Conservation (phyloP, 129 eudicot species). For the Arctium lappa region DNA sequence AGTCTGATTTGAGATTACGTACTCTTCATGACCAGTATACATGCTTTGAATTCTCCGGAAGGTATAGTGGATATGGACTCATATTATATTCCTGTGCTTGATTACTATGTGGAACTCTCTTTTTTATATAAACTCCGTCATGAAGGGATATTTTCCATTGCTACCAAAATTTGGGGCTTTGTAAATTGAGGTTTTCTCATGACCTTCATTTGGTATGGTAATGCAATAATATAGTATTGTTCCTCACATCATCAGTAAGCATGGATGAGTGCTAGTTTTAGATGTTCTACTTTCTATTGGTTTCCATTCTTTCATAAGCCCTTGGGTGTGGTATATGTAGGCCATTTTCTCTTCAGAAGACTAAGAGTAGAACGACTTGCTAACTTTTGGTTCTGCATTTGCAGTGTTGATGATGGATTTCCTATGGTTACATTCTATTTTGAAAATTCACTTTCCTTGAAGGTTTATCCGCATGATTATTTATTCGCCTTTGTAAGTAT, state of each 20-base stretch:
- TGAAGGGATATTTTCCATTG: neutral
- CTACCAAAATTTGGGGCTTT: constrained; percentile 4
- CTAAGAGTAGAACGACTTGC: constrained; percentile 9
- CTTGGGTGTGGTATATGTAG: neutral
- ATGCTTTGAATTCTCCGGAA: constrained; percentile 80
- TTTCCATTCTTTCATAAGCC: neutral
- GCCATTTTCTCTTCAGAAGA: neutral
- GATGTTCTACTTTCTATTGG: neutral
- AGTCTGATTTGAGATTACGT: constrained; percentile 63
- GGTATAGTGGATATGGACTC: constrained; percentile 45
- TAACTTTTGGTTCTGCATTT: constrained; percentile 16
- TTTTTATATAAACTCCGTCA: neutral
- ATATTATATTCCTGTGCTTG: constrained; percentile 3
- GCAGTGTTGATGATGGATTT: constrained; percentile 90
- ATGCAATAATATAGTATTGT: constrained; percentile 10
- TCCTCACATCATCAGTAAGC: neutral
- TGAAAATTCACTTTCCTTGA: constrained; percentile 60
- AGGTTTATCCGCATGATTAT: constrained; percentile 80
- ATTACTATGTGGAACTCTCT: neutral
- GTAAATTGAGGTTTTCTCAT: constrained; percentile 2
- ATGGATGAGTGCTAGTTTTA: neutral
- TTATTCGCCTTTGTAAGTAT: constrained; percentile 79
- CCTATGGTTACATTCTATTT: constrained; percentile 74
- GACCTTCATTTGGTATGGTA: neutral
- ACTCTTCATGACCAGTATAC: constrained; percentile 81